Conservation (phyloP, 2,329 filamentous ascomycete species). For the Xylariaceae sp. region DNA sequence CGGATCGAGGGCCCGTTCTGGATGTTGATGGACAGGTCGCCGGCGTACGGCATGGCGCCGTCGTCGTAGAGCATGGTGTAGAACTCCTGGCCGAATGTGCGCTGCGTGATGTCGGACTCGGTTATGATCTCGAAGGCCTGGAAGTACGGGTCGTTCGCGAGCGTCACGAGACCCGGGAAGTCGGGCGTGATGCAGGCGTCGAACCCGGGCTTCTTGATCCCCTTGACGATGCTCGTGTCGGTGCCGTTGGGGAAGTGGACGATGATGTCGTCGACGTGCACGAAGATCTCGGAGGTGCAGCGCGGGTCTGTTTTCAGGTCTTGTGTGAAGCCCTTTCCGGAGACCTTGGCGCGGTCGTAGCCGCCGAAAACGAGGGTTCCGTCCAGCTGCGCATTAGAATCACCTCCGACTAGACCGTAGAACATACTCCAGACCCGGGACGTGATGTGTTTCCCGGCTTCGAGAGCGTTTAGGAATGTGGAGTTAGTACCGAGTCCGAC, state of each 20-base stretch:
- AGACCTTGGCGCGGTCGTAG: constrained; percentile 28
- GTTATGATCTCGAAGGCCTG: background rate
- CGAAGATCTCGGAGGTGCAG: constrained; percentile 30
- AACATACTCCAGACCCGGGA: constrained; percentile 32
- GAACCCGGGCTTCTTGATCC: constrained; percentile 8
- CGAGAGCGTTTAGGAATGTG: constrained; percentile 25
- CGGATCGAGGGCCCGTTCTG: constrained; percentile 17
- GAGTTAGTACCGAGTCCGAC: constrained; percentile 32
- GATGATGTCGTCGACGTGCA: constrained; percentile 29
- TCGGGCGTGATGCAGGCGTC: constrained; percentile 22
- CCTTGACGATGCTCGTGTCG: constrained; percentile 28
- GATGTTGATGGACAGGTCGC: constrained; percentile 19
- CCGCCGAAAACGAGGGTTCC: constrained; percentile 9
- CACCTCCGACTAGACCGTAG: constrained; percentile 27
- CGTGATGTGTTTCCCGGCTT: constrained; percentile 25
- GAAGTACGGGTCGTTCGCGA: constrained; percentile 25
- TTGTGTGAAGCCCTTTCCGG: constrained; percentile 18
- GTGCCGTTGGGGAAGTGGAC: constrained; percentile 33
- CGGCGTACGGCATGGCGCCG: background rate
- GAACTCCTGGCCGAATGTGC: constrained; percentile 19
- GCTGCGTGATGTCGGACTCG: constrained; percentile 6
- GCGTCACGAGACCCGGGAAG: constrained; percentile 18
- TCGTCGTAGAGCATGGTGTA: constrained; percentile 20
- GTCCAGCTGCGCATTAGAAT: constrained; percentile 17
- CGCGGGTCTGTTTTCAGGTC: constrained; percentile 17